phyloP scores from a whole-genome alignment of 495 filamentous ascomycete genomes.

The Talaromyces stipitatus region DNA sequence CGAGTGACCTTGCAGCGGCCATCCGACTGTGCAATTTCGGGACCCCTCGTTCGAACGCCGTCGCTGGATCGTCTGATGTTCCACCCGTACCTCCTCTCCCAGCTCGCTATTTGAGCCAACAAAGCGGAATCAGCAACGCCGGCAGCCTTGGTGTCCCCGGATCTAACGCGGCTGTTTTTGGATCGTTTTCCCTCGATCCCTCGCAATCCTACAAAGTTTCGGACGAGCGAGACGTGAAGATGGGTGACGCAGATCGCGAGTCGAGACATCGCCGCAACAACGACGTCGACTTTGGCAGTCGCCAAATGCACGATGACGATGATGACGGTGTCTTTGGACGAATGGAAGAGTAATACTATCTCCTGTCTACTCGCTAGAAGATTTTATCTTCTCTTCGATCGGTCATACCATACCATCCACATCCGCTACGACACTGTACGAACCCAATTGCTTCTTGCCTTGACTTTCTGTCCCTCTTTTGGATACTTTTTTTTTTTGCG shows the following conservation, averaged over 20 bases:
- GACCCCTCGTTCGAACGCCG: conserved; percentile 64
- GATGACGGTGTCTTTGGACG: conserved; percentile 92
- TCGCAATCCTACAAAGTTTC: conserved; percentile 43
- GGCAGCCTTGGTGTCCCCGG: conserved; percentile 35
- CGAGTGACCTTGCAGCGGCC: conserved; percentile 66
- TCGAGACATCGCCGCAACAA: conserved; percentile 51
- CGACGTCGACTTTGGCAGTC: conserved; percentile 71
- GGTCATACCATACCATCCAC: neutral
- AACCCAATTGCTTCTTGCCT: neutral
- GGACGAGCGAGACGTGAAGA: conserved; percentile 36
- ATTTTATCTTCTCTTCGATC: neutral
- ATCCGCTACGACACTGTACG: conserved; percentile 8
- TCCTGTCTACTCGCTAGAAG: neutral
- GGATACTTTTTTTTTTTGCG: neutral
- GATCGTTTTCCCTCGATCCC: conserved; percentile 36
- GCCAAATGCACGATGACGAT: conserved; percentile 69
- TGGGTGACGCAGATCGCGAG: conserved; percentile 28
- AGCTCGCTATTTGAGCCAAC: conserved; percentile 31
- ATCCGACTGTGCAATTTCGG: conserved; percentile 90
- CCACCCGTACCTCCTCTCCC: conserved; percentile 85
- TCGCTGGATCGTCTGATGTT: conserved; percentile 64
- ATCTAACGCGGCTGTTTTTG: conserved; percentile 29
- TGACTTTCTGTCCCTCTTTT: neutral
- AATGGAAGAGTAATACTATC: conserved; percentile 73
- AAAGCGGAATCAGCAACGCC: conserved; percentile 19